Evolutionary conservation across 2,329 filamentous ascomycete species (phyloP).

Genomic region (Fusarium odoratissimum): DNA sequence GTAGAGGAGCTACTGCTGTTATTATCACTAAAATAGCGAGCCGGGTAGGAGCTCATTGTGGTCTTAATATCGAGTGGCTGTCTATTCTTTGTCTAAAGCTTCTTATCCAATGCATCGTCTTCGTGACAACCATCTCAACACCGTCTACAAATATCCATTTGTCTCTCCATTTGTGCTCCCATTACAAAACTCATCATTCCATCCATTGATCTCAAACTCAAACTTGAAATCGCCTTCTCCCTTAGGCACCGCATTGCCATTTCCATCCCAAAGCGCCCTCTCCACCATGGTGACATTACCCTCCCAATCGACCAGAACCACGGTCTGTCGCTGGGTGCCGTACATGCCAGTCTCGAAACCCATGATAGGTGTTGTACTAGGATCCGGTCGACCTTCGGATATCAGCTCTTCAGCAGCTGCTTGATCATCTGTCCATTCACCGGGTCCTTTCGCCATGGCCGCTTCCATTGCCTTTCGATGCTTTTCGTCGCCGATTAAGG

Average conservation of each 20-base stretch:
- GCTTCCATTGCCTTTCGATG: constrained; percentile 59
- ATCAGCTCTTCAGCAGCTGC: constrained; percentile 52
- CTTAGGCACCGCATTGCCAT: constrained; percentile 65
- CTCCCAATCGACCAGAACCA: constrained; percentile 71
- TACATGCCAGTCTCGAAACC: constrained; percentile 70
- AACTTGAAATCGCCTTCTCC: constrained; percentile 68
- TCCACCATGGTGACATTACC: constrained; percentile 71
- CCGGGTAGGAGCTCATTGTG: neutral
- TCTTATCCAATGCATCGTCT: constrained; percentile 1
- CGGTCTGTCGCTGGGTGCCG: constrained; percentile 73
- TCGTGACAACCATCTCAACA: neutral
- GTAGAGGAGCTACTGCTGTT: neutral
- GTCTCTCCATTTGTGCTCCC: constrained; percentile 1
- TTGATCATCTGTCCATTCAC: constrained; percentile 53
- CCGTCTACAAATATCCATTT: neutral
- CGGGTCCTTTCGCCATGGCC: constrained; percentile 52
- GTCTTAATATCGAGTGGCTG: neutral
- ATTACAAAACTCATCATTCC: constrained; percentile 50
- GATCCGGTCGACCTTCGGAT: constrained; percentile 54
- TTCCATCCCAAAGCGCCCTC: constrained; percentile 68
- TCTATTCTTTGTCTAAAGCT: neutral
- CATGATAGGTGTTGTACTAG: constrained; percentile 46
- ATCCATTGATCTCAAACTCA: constrained; percentile 67
- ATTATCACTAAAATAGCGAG: neutral
- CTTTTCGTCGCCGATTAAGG: constrained; percentile 63